Base-by-base conservation (phyloP, 2,329 filamentous ascomycete genomes). In the Curvularia spicifera region DNA sequence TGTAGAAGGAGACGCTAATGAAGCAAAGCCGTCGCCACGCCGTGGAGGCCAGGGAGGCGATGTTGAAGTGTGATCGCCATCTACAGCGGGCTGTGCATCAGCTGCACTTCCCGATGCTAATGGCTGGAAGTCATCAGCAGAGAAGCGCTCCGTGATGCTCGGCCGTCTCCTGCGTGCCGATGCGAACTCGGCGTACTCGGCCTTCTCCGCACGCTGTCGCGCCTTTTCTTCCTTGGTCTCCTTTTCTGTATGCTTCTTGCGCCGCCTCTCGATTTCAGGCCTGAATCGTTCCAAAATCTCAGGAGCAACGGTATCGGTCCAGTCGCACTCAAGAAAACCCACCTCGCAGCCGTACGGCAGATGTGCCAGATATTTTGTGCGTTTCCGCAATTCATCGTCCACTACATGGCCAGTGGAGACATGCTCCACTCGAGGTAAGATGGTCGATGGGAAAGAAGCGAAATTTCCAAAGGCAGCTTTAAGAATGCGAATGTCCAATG, bases 261-360 rank as follows among this genome's bases (percentile, higher is more conserved):
- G 84, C 52, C 93, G 84, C 56, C 86, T 84, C 64, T 91, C 90
- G 52, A 95, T 89, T 59, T 97, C 92, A 0, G 82, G 78, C n/a
- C 84, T 81, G 76, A 97, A 97, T 1, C 84, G 83, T 39, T 87
- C 87, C n/a, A 97, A 81, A 3, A 91, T 84, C 50, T 91, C 89
- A 0, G 87, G 83, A 3, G 87, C 84, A 5, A 97, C 91, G 37
- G 95, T 91, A 65, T 96, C 93, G 3, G 91, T 93, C 93, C 93
- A 97, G 75, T 97, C 93, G 71, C 93, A 97, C 78, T 97, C 93
- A 1, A 97, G 78, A 69, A 97, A 97, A 65, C 85, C 92, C 42
- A 97, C 91, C 65, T 96, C 89, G 74, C 93, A 97, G n/a, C 93
- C 93, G 50, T 90, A 88, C 0, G 93, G 93, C 5, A 97, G 83